phyloP scores from a whole-genome alignment of 2,329 filamentous ascomycete species.

The Ambrosiella cleistominuta region DNA sequence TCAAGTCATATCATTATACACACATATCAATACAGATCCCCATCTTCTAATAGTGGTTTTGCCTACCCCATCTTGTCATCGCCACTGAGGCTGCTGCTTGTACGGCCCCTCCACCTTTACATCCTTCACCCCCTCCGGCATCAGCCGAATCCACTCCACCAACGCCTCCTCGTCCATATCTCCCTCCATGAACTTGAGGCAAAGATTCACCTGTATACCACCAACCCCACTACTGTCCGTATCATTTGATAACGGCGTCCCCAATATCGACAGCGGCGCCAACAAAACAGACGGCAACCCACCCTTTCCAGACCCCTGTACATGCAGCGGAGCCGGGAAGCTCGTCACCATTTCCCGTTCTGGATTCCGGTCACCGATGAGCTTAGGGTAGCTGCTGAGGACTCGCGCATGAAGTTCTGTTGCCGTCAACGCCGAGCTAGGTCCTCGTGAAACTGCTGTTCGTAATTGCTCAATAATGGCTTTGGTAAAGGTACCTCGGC shows the following conservation, averaged over 20 bases:
- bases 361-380: constrained; percentile 31
- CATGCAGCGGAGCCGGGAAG: constrained; percentile 36
- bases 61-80: constrained; percentile 5
- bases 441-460: constrained; percentile 27
- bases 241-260: constrained; percentile 18
- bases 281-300: constrained; percentile 39
- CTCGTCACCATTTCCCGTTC: constrained; percentile 30
- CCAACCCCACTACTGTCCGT: background rate
- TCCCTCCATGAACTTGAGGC: constrained; percentile 33
- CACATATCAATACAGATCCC: background rate
- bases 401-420: constrained; percentile 37
- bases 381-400: constrained; percentile 32
- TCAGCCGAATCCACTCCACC: constrained; percentile 40
- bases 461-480: constrained; percentile 33
- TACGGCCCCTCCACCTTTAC: constrained; percentile 37
- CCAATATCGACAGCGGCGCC: constrained; percentile 32
- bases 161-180: constrained; percentile 34
- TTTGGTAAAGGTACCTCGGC: constrained; percentile 34
- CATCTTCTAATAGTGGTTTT: background rate
- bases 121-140: constrained; percentile 39
- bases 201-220: constrained; percentile 27
- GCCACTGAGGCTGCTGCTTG: constrained; percentile 14
- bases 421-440: constrained; percentile 28
- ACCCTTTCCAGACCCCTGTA: constrained; percentile 36
- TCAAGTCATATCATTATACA: constrained; percentile 3